phyloP scores from a whole-genome alignment of 192 early-diverging fungal genomes.

The Rhizophagus clarus region DNA sequence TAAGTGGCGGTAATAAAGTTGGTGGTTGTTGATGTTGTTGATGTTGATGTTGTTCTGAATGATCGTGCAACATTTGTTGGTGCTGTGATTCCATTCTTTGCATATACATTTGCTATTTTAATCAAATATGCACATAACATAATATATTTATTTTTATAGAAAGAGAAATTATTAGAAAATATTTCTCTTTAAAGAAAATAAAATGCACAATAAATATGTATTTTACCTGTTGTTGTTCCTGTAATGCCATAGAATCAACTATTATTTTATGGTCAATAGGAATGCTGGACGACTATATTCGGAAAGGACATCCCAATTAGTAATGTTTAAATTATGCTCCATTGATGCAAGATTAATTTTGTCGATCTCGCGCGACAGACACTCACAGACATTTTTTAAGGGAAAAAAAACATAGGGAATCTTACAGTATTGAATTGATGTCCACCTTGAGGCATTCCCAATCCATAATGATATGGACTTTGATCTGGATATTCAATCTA shows the following conservation, averaged over 20 bases:
- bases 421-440: constrained; percentile 22
- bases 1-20: neutral
- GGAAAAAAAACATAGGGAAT: neutral
- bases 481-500: constrained; percentile 15
- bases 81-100: constrained; percentile 5
- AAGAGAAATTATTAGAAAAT: no score
- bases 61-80: constrained; percentile 1
- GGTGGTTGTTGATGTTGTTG: constrained; percentile 15
- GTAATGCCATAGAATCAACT: constrained; percentile 3
- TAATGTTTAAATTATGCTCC: neutral
- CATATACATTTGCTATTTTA: neutral
- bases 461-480: constrained; percentile 20
- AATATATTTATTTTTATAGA: neutral
- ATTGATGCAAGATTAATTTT: constrained; percentile 4
- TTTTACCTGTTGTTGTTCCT: constrained; percentile 19
- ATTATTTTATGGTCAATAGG: constrained; percentile 20
- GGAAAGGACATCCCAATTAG: neutral
- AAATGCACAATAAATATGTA: no score
- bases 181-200: neutral
- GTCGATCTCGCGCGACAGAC: constrained; percentile 6
- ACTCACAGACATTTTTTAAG: constrained; percentile 13
- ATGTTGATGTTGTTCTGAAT: constrained; percentile 10
- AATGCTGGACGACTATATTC: constrained; percentile 2
- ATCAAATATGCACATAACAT: neutral
- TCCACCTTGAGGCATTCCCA: constrained; percentile 18